Evolutionary conservation across 208 protist species (phyloP), one percentile per base, ranked within the genome.

Genomic region (Wallacemonas sp.): DNA sequence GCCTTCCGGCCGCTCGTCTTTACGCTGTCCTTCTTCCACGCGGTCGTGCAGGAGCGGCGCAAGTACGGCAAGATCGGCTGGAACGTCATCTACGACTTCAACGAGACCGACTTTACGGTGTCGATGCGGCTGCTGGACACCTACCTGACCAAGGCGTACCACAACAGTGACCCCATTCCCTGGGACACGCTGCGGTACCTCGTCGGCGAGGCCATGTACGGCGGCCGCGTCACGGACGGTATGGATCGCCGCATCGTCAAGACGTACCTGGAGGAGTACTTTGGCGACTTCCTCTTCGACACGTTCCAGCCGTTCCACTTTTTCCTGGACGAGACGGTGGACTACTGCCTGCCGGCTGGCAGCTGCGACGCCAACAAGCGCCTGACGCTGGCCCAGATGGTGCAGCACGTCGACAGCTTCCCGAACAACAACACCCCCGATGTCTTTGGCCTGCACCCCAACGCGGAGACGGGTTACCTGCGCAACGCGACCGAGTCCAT

Each of bases 1-100:
- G 96, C 96, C 16, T 99, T 99, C 86, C 85, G 91, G 12, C 95
- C 98, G 12, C 90, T 99, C 14, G 97, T 99, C 6, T 99, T 98
- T 74, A 98, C 98, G 26, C 88, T 99, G 23, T 78, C 97, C 33
- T 99, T 99, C 80, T 99, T 99, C 84, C 98, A 99, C 79, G 98
- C 98, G 0, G 98, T 99, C 12, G 96, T 99, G 52, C 98, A 99
- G 81, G 98, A 99, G 83, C 88, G 97, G 30, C 87, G 96, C 44
- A 98, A 98, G 85, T 99, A 98, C 81, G 97, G 97, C 66, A 98
- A 98, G 83, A 95, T 98, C 67, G 98, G 98, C 23, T 99, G 98
- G 98, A 99, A 99, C 78, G 97, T 99, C 47, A 57, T 91, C 4
- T 99, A 99, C 76, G 99, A 99, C 80, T 99, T 99, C 86, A 99